Evolutionary conservation across 371 early-diverging fungal species (phyloP).

Genomic region (Mortierella sp.): DNA sequence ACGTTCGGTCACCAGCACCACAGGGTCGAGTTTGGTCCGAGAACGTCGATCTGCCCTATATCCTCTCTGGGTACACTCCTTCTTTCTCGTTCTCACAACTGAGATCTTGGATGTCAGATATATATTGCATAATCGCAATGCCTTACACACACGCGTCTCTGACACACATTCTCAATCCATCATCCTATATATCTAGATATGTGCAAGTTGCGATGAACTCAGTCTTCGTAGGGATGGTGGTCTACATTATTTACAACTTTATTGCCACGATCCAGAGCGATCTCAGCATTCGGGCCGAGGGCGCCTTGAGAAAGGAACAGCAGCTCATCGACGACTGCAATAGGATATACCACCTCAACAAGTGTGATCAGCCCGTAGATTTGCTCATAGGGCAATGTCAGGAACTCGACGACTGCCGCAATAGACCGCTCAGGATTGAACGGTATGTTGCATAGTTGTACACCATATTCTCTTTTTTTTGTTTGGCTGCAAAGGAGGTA

Average conservation of each 20-base stretch:
- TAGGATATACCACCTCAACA: background rate
- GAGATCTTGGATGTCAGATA: background rate
- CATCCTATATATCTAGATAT: slow-evolving; percentile 27
- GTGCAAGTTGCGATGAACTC: slow-evolving; percentile 50
- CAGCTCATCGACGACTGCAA: slow-evolving; percentile 12
- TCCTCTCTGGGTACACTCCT: slow-evolving; percentile 42
- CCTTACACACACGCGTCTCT: background rate
- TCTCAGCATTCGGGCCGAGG: slow-evolving; percentile 24
- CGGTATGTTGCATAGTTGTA: slow-evolving; percentile 15
- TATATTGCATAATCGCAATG: background rate
- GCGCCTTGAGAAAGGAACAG: background rate
- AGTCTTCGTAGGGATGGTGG: slow-evolving; percentile 16
- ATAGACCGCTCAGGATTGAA: slow-evolving; percentile 14
- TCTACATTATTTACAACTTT: slow-evolving; percentile 43
- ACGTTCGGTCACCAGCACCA: slow-evolving; percentile 5
- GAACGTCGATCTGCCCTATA: slow-evolving; percentile 53
- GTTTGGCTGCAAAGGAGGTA: background rate
- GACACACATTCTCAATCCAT: background rate
- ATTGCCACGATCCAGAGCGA: slow-evolving; percentile 46
- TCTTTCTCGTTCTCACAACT: background rate
- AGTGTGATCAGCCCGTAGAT: background rate
- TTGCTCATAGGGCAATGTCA: background rate
- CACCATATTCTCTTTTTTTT: background rate
- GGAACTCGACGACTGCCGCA: slow-evolving; percentile 6
- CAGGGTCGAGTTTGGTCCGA: slow-evolving; percentile 47